Conservation (phyloP, 2,329 filamentous ascomycete genomes). For the Leptographium wingfieldii region DNA sequence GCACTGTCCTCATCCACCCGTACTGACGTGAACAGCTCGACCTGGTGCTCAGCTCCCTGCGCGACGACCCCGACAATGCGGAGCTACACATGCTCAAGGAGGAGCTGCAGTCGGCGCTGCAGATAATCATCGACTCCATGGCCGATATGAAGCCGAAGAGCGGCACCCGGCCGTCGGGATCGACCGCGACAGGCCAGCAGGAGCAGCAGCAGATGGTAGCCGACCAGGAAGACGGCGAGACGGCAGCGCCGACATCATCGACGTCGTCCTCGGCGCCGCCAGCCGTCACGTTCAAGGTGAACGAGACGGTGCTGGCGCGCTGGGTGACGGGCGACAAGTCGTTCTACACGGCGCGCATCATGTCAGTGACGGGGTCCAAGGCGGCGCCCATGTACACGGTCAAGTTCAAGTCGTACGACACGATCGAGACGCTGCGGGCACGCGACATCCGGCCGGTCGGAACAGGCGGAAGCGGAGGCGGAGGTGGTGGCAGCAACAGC, state of each 20-base stretch:
- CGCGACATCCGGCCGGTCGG: conserved; percentile 71
- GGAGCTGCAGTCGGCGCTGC: conserved; percentile 73
- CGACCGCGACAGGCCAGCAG: too few species aligned
- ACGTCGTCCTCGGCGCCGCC: conserved; percentile 65
- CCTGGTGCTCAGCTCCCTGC: conserved; percentile 61
- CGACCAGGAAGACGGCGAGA: conserved; percentile 25
- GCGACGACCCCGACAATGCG: conserved; percentile 66
- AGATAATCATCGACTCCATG: conserved; percentile 66
- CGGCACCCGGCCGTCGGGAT: conserved; percentile 28
- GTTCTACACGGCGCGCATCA: conserved; percentile 88
- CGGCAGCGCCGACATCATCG: conserved; percentile 44
- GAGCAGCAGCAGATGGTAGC: neutral
- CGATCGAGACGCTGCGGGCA: conserved; percentile 66
- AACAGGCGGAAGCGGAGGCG: neutral
- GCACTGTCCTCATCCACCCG: too few species aligned
- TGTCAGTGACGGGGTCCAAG: conserved; percentile 85
- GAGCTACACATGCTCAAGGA: conserved; percentile 66
- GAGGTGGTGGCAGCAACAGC: neutral
- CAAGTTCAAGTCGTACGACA: conserved; percentile 86
- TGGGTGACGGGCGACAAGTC: conserved; percentile 81
- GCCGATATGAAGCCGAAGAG: conserved; percentile 60
- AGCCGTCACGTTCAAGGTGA: conserved; percentile 54
- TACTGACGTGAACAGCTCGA: conserved; percentile 45
- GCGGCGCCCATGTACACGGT: conserved; percentile 86
- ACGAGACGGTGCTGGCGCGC: conserved; percentile 81